Base-by-base conservation (phyloP, 495 filamentous ascomycete genomes). In the Penicillium diatomitis region DNA sequence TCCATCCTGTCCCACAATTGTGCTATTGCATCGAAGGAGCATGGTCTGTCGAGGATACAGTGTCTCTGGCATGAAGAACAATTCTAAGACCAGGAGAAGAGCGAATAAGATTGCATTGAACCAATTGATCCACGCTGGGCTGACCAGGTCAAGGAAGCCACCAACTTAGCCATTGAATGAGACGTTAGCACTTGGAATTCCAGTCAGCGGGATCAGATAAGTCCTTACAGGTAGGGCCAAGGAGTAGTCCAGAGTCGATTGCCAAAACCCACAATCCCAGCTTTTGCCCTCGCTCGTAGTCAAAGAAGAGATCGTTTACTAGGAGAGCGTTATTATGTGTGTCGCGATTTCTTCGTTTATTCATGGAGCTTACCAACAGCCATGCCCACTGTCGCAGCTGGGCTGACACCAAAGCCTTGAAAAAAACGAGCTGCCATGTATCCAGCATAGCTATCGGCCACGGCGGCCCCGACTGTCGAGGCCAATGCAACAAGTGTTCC, bases 371-470 rank as follows among this genome's bases (percentile, higher is more conserved):
- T 53, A 81, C 72, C 61, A 38, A 83, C 67, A 8, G 78, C 77
- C 69, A 84, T 67, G 7, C 81, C 81, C 6, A 84, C 78, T 4
- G 75, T 83, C 6, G 74, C 67, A 3, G 68, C 79, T 6, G 80
- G 80, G 47, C 71, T 72, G 8, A 80, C 78, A 0, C 80, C 80
- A 36, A 82, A 72, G 1, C 80, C 79, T 56, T 84, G 80, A 54
- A 82, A 81, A 52, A 84, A 83, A 0, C 80, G 56, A 7, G 76
- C 71, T 41, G 74, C 70, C 78, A 84, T 81, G 48, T 84, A 83
- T 3, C 72, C 66, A 0, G 54, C 46, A 54, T 76, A 78, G 2
- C 40, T 63, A 29, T 64, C 52, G 3, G 76, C 74, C 0, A 71
- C 63, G 2, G 74, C 75, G 29, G 75, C 72, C 7, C 77, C 70